Evolutionary conservation across 306 rosid genomes (phyloP).

Genomic region (Cucumis hystrix): DNA sequence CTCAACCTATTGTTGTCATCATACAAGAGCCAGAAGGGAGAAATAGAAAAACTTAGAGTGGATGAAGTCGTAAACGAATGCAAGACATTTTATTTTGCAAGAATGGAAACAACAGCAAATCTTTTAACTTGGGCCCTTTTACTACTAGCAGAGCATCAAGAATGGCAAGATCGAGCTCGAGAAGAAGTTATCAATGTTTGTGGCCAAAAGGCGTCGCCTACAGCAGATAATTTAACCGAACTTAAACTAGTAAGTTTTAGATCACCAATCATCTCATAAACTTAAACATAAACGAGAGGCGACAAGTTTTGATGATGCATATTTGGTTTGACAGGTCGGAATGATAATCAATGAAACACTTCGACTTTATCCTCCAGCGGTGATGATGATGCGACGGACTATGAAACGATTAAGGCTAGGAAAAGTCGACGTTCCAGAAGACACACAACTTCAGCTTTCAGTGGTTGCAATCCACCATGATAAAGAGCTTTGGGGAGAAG

Average conservation of each 20-base stretch:
- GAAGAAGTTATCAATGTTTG: constrained; percentile 36
- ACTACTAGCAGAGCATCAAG: constrained; percentile 18
- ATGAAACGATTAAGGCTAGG: constrained; percentile 31
- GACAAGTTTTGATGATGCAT: neutral
- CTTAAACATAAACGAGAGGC: too few relatives aligned
- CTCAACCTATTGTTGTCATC: too few relatives aligned
- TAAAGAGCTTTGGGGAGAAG: constrained; percentile 8
- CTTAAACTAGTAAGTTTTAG: constrained; percentile 42
- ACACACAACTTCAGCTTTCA: constrained; percentile 23
- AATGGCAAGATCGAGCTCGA: constrained; percentile 59
- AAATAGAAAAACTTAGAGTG: too few relatives aligned
- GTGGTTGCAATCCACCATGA: constrained; percentile 8
- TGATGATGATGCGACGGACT: constrained; percentile 28
- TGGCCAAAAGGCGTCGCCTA: constrained; percentile 13
- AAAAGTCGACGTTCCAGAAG: constrained; percentile 34
- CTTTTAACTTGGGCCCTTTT: too few relatives aligned
- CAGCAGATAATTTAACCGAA: constrained; percentile 32
- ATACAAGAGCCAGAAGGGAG: too few relatives aligned
- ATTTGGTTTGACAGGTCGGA: constrained; percentile 21
- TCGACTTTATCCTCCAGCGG: constrained; percentile 55
- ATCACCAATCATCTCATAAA: neutral
- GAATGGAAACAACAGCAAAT: too few relatives aligned
- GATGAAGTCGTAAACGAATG: too few relatives aligned
- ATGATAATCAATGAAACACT: constrained; percentile 62
- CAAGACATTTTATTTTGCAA: too few relatives aligned